Conservation (phyloP, 2,329 filamentous ascomycete genomes). For the Cryphonectria japonica region DNA sequence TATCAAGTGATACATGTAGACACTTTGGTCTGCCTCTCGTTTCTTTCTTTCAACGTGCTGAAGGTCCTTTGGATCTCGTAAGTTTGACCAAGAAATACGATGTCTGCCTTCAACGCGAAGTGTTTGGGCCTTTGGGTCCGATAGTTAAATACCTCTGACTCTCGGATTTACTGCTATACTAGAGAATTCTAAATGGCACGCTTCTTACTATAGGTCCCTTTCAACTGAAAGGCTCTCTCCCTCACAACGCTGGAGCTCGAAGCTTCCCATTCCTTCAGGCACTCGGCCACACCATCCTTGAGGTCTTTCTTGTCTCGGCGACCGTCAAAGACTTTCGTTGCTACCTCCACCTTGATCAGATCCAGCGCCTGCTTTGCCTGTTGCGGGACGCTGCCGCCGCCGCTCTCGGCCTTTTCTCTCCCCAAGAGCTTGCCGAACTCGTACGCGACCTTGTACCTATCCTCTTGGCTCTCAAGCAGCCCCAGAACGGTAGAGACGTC, state of each 20-base stretch:
- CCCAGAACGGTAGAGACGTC: background rate
- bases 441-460: slow-evolving; percentile 5
- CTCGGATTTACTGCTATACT: background rate
- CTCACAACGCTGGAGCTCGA: slow-evolving; percentile 7
- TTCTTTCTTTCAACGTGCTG: background rate
- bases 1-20: slow-evolving; percentile 1
- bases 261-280: slow-evolving; percentile 12
- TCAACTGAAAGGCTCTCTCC: slow-evolving; percentile 13
- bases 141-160: background rate
- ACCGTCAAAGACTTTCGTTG: slow-evolving; percentile 1
- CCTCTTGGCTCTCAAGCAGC: background rate
- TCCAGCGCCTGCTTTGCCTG: slow-evolving; percentile 10
- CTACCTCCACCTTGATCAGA: slow-evolving; percentile 18
- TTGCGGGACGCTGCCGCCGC: background rate
- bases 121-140: background rate
- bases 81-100: background rate
- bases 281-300: background rate
- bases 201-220: background rate
- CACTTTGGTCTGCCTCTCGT: background rate
- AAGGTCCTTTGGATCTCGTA: background rate
- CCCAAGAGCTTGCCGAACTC: background rate
- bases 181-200: background rate
- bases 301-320: background rate
- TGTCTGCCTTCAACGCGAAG: background rate
- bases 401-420: background rate